Conservation (phyloP, 768 basidiomycete species). For the Hericium erinaceus region DNA sequence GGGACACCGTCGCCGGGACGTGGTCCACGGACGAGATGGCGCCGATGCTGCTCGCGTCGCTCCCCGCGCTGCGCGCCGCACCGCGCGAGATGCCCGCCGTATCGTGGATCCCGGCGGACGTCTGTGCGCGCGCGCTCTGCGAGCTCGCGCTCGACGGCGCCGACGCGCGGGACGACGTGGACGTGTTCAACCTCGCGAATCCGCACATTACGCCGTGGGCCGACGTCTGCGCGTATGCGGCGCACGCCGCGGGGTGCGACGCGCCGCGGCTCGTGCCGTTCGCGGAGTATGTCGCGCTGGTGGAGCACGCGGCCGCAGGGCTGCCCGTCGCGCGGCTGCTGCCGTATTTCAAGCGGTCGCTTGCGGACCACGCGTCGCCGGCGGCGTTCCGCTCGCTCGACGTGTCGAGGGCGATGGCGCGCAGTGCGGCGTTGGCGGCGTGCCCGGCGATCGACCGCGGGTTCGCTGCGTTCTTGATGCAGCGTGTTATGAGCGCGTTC, state of each 20-base stretch:
- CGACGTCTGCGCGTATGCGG: neutral
- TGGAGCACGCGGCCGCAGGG: neutral
- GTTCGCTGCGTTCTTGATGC: neutral
- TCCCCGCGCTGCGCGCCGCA: neutral
- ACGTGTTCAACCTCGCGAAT: neutral
- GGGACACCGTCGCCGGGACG: neutral
- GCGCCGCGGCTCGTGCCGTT: neutral
- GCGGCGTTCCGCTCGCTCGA: neutral
- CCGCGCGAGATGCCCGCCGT: neutral
- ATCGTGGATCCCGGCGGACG: neutral
- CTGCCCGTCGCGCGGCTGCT: neutral
- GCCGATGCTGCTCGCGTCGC: constrained; percentile 1
- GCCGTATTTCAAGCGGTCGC: neutral
- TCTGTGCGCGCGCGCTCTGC: neutral
- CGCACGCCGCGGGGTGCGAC: neutral
- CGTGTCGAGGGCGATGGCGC: neutral
- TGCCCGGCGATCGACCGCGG: neutral
- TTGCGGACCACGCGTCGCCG: neutral
- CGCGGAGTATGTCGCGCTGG: neutral
- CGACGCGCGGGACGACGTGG: neutral
- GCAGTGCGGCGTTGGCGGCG: neutral
- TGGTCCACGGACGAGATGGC: constrained; percentile 1
- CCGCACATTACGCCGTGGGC: neutral
- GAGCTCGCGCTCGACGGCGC: neutral
- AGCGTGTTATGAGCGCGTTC: neutral